Evolutionary conservation across 2,329 filamentous ascomycete species (phyloP), one percentile per base, ranked within the genome.

Genomic region (Aspergillus sclerotialis): DNA sequence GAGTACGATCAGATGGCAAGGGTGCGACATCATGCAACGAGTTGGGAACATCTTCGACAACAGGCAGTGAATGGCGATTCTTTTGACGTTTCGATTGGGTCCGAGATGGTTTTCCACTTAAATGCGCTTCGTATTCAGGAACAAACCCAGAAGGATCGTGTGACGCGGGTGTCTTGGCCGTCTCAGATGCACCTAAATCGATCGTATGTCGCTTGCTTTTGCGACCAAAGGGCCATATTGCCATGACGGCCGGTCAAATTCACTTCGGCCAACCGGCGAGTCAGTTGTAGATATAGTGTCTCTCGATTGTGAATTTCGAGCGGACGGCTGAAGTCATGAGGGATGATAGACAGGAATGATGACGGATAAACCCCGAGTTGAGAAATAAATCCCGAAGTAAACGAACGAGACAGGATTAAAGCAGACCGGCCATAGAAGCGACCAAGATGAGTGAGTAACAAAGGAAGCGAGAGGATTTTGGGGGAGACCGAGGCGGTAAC

Each of bases 161-260:
- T 59, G 61, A 40, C 46, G 53, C 29, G 31, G 45, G 58, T 40
- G 58, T 46, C 42, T 55, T 43, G n/a, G 45, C 53, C 45, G 60
- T 61, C 45, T 66, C 65, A 56, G 78, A 70, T 52, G 70, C 61
- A 50, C 73, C 73, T 39, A 72, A 64, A 46, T 74, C 62, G 48
- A 72, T 72, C 48, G 71, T 73, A 60, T 76, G 77, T 63, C 80
- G 80, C 62, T 78, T 80, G 64, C 75, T 80, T 65, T 74, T 81
- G 54, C 82, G 79, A 63, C 80, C 73, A 63, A 93, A 94, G 42
- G 81, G 84, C 87, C 86, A 93, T 62, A 89, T 68, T 58, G 81
- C 78, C 84, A 90, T 90, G 51, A 48, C 55, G 55, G 32, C 44
- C 35, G 36, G 26, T 47, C 33, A 37, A 36, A 31, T 33, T 18